Evolutionary conservation across 2,329 filamentous ascomycete genomes (phyloP).

Genomic region (Stagonosporopsis vannaccii): DNA sequence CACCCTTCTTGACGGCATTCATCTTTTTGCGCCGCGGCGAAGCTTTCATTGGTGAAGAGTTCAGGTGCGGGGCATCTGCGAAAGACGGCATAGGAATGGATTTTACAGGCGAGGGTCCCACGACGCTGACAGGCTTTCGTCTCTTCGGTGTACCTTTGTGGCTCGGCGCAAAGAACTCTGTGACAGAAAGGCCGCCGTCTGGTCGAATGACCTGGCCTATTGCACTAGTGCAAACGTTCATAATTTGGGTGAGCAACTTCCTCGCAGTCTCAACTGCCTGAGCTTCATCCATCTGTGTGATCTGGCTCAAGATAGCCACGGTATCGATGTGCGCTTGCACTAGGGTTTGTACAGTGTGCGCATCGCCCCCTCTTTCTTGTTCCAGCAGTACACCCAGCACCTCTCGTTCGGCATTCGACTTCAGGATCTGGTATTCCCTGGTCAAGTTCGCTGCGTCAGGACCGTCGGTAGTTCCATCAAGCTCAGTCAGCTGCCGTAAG

Average conservation of each 20-base stretch:
- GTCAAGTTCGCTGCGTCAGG: conserved; percentile 75
- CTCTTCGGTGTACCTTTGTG: conserved; percentile 80
- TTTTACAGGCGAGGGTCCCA: conserved; percentile 58
- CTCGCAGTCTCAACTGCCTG: conserved; percentile 84
- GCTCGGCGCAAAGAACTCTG: conserved; percentile 72
- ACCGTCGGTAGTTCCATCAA: conserved; percentile 69
- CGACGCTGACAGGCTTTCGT: conserved; percentile 59
- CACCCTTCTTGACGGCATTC: conserved; percentile 69
- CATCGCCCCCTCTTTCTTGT: conserved; percentile 82
- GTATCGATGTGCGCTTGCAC: conserved; percentile 93
- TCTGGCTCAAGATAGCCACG: conserved; percentile 80
- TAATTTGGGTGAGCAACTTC: conserved; percentile 75
- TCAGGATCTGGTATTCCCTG: conserved; percentile 85
- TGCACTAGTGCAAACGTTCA: conserved; percentile 77
- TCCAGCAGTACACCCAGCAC: conserved; percentile 79
- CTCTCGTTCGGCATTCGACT: conserved; percentile 81
- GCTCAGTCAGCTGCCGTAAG: conserved; percentile 75
- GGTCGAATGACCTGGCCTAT: conserved; percentile 89
- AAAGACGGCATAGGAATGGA: conserved; percentile 41
- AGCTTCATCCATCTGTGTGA: conserved; percentile 81
- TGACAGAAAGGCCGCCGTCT: conserved; percentile 71
- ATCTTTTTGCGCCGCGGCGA: conserved; percentile 83
- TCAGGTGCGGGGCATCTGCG: conserved; percentile 49
- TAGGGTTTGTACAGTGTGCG: conserved; percentile 79
- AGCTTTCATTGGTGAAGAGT: conserved; percentile 71